Percentiles rank a stretch among this genome's conserved stretches.
Evolutionary conservation across 768 basidiomycete species (phyloP).

Genomic region (Russula griseocarnosa): DNA sequence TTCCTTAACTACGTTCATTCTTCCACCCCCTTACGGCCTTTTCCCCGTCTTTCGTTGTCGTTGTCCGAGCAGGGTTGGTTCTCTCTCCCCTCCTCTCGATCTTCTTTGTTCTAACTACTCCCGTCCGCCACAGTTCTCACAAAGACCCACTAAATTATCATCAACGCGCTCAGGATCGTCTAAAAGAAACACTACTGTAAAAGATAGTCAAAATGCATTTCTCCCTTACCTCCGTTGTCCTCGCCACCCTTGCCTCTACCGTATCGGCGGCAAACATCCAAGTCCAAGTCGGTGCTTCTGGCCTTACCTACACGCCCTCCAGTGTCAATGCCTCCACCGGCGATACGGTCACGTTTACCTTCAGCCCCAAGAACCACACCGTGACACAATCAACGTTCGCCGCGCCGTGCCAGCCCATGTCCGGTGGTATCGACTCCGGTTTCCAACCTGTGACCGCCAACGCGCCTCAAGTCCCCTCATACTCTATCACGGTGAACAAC

Average conservation of each 20-base stretch:
- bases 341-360: conserved; percentile 29
- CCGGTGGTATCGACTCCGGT: conserved; percentile 32
- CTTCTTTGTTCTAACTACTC: not conserved
- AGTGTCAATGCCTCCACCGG: conserved; percentile 29
- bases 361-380: conserved; percentile 31
- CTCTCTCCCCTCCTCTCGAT: not conserved
- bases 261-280: conserved; percentile 9
- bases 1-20: conserved; percentile 13
- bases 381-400: conserved; percentile 38
- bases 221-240: conserved; percentile 12
- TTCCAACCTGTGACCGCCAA: conserved; percentile 31
- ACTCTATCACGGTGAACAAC: conserved; percentile 28
- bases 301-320: conserved; percentile 23
- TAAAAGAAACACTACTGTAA: conserved; percentile 10
- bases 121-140: conserved; percentile 23
- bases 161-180: not conserved
- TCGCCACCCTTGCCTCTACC: conserved; percentile 21
- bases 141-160: conserved; percentile 13
- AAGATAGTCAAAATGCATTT: conserved; percentile 25
- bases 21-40: conserved; percentile 33
- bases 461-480: conserved; percentile 14
- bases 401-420: conserved; percentile 33
- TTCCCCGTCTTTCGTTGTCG: conserved; percentile 37
- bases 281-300: conserved; percentile 23
- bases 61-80: conserved; percentile 46